phyloP scores from a whole-genome alignment of 2,329 filamentous ascomycete genomes.

The Botrytis elliptica region DNA sequence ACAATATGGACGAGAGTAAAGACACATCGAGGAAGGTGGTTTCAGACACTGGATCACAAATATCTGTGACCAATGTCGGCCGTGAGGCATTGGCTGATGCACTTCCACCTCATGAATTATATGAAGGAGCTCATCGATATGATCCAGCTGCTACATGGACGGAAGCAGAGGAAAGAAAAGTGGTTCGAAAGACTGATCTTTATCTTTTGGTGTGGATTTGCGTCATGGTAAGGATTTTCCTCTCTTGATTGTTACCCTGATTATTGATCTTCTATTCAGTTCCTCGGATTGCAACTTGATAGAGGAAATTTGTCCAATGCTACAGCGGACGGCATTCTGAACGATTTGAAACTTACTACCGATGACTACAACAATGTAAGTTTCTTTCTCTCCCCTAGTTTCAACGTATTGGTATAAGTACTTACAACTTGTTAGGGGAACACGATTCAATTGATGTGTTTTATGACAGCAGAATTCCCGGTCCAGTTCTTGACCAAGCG shows the following conservation, averaged over 20 bases:
- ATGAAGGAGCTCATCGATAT: conserved; percentile 36
- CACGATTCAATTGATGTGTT: conserved; percentile 42
- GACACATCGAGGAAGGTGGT: background rate
- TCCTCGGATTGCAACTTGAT: conserved; percentile 61
- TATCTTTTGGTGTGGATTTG: conserved; percentile 17
- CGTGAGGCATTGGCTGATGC: conserved; percentile 1
- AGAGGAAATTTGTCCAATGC: conserved; percentile 58
- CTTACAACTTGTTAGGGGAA: conserved; percentile 45
- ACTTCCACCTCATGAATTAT: conserved; percentile 16
- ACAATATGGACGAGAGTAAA: background rate
- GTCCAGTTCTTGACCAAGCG: conserved; percentile 52
- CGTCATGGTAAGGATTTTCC: conserved; percentile 1
- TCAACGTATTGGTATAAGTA: background rate
- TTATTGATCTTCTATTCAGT: conserved; percentile 35
- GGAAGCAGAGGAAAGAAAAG: conserved; percentile 53
- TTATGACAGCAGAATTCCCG: conserved; percentile 52
- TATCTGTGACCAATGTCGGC: background rate
- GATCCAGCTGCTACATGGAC: conserved; percentile 55
- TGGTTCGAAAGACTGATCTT: conserved; percentile 50
- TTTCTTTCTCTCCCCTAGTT: conserved; percentile 33
- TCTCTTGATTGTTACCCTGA: no score
- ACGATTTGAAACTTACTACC: conserved; percentile 18
- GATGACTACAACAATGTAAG: conserved; percentile 30
- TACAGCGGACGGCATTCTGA: conserved; percentile 47
- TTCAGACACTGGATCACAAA: background rate